A percentile compares a stretch with the other conserved stretches of the same genome.
Conservation (phyloP, 345 rosid species). For the Clarkia xantiana region DNA sequence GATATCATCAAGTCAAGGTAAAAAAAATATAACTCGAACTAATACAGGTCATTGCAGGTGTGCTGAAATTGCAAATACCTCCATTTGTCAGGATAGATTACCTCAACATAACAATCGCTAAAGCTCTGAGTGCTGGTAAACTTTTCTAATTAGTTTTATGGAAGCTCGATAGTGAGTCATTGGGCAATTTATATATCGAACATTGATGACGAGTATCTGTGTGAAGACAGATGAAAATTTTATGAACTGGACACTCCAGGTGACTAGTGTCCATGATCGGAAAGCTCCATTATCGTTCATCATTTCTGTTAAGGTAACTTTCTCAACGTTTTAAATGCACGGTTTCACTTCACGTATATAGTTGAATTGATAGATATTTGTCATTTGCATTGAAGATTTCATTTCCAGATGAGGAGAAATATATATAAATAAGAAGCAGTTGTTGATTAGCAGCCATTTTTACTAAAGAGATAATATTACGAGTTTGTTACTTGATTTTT, state of each 20-base stretch:
- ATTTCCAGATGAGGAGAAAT: conserved; percentile 55
- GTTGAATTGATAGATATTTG: too few species aligned
- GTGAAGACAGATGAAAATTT: conserved; percentile 44
- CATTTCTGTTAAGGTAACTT: conserved; percentile 56
- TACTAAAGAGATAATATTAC: conserved; percentile 48
- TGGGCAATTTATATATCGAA: neutral
- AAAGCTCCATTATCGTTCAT: conserved; percentile 65
- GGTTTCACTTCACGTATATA: too few species aligned
- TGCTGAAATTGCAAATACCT: conserved; percentile 55
- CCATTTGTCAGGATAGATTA: conserved; percentile 73
- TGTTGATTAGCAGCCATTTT: conserved; percentile 58
- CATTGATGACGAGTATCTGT: conserved; percentile 4
- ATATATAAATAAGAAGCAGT: conserved; percentile 64
- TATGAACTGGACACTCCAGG: conserved; percentile 70
- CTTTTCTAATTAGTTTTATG: neutral
- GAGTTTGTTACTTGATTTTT: too few species aligned
- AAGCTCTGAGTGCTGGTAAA: conserved; percentile 50
- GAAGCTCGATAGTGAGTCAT: too few species aligned
- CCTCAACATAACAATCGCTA: conserved; percentile 50
- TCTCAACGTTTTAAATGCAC: too few species aligned
- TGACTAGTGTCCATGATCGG: conserved; percentile 63
- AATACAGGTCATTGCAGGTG: conserved; percentile 76
- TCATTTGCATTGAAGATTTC: conserved; percentile 32
- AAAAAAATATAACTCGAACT: conserved; percentile 14
- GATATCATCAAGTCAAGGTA: neutral